Evolutionary conservation across 1,139 yeast species (phyloP).

Genomic region (Kazachstania sp.): DNA sequence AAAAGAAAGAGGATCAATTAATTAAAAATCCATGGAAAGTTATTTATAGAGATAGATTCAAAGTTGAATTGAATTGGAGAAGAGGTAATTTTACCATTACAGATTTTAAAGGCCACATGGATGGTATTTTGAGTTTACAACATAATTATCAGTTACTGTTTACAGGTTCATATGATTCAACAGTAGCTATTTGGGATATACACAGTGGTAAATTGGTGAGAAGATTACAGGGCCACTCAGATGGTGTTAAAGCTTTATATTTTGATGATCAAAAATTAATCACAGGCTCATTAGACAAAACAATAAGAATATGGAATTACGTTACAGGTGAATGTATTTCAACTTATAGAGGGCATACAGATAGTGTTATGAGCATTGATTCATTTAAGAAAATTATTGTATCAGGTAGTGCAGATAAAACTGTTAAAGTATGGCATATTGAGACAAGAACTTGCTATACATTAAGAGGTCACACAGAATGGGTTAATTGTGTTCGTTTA

Average conservation of each 20-base stretch:
- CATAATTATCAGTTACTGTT: constrained; percentile 69
- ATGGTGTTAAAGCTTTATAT: constrained; percentile 74
- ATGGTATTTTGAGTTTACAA: constrained; percentile 79
- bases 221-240: constrained; percentile 72
- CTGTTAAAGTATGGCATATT: constrained; percentile 94
- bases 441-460: constrained; percentile 89
- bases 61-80: constrained; percentile 91
- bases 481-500: constrained; percentile 85
- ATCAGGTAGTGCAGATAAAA: constrained; percentile 86
- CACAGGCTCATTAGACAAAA: constrained; percentile 84
- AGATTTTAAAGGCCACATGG: constrained; percentile 72
- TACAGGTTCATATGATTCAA: constrained; percentile 87
- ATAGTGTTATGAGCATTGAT: constrained; percentile 68
- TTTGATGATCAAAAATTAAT: constrained; percentile 85
- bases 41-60: constrained; percentile 82
- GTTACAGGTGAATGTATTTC: constrained; percentile 90
- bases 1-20: not conserved
- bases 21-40: constrained; percentile 80
- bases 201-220: constrained; percentile 70
- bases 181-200: constrained; percentile 84
- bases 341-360: constrained; percentile 87
- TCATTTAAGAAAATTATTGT: constrained; percentile 73
- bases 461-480: constrained; percentile 82
- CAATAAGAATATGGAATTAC: constrained; percentile 93
- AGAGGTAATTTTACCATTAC: constrained; percentile 60